Evolutionary conservation across 306 rosid genomes (phyloP).

Genomic region (Trifolium pratense): DNA sequence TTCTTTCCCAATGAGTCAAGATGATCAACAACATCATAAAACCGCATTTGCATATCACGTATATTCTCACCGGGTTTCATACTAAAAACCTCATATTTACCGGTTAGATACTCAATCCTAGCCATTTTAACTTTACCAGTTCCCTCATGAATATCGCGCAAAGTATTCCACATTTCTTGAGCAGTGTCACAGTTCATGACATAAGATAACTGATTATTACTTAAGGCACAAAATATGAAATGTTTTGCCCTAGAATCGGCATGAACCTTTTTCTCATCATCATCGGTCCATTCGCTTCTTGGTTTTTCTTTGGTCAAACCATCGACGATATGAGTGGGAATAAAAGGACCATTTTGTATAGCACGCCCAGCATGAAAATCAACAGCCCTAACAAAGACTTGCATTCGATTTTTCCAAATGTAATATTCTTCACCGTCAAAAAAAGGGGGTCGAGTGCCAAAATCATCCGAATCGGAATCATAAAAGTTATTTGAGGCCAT

Average conservation of each 20-base stretch:
- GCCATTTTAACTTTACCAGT: background rate
- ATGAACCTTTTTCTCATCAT: background rate
- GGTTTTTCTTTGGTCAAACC: background rate
- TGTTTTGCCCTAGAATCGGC: background rate
- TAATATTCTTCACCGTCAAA: background rate
- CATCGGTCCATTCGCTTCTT: background rate
- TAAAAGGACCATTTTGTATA: background rate
- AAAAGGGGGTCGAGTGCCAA: background rate
- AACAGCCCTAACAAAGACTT: background rate
- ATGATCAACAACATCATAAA: background rate
- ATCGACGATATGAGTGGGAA: background rate
- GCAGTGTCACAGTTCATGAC: background rate
- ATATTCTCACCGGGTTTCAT: background rate
- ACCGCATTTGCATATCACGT: background rate
- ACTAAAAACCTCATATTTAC: background rate
- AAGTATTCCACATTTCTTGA: background rate
- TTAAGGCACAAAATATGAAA: background rate
- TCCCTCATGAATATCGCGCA: background rate
- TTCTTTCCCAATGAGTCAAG: background rate
- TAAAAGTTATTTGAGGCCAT: no score
- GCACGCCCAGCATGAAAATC: background rate
- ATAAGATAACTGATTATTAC: background rate
- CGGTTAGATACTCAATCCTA: background rate
- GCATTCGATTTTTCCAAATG: background rate
- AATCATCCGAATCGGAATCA: no score